Evolutionary conservation across 495 filamentous ascomycete species (phyloP), one percentile per base, ranked within the genome.

Genomic region (Tuber umbilicatum): DNA sequence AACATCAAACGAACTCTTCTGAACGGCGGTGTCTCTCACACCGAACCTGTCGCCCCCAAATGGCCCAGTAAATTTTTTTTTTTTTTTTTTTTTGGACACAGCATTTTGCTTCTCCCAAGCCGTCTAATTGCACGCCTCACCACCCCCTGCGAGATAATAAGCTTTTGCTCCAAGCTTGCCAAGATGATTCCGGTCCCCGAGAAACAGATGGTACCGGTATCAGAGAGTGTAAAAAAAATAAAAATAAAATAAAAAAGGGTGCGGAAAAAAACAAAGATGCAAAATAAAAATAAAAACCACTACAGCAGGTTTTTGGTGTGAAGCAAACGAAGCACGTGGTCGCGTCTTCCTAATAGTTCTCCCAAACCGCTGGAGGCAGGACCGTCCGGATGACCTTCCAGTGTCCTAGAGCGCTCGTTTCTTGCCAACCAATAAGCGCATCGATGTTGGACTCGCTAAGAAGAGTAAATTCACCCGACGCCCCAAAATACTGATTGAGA

Each of bases 371-470:
- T 73, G 84, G 86, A 19, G 94, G 94, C 72, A 98, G 72, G 9
- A 97, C 94, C 9, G 84, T 89, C 82, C 95, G 87, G 91, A 98
- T 99, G 50, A 99, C 90, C 35, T 84, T 83, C 95, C 95, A 99
- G 84, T 99, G 95, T 60, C 90, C 90, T 43, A 91, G 75, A 5
- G 94, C 94, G 75, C 89, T 91, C 71, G 86, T 84, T 81, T 89
- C 87, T 83, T 96, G 93, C 86, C 88, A 92, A 82, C 87, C 86
- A 70, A 86, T 86, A 73, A 97, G 81, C 77, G 88, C 85, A 19
- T 86, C 84, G 38, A 89, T 92, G 68, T 87, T 86, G 64, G 87
- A 88, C 40, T 82, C 85, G 79, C 83, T 84, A 74, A 93, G 82
- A 6, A 91, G 76, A 0, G 83, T 84, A 42, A 86, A 77, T 12